Evolutionary conservation across 192 early-diverging fungal genomes (phyloP), one percentile per base, ranked within the genome.

Genomic region (Dissophora ornata): DNA sequence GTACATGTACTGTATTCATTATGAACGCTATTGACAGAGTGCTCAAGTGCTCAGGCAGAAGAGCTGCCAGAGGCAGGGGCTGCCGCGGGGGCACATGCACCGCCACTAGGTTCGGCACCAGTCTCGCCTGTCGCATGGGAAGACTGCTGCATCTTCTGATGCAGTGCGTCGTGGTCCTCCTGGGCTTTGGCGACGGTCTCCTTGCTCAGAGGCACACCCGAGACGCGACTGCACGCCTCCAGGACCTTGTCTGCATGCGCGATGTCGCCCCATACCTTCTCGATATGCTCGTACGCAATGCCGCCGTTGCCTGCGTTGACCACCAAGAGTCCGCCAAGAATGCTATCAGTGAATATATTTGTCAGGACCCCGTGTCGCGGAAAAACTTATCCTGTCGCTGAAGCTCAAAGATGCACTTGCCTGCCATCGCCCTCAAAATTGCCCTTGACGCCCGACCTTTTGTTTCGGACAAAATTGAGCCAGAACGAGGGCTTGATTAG

Each of bases 191-290:
- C 13, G 18, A 66, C n/a, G 7, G 50, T 48, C 0, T 42, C 49
- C 21, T 47, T 49, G 34, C 26, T 54, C 42, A 75, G 8, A 3
- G 48, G 4, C n/a, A 75, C 71, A 11, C 71, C 71, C 13, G 71
- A 44, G 48, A 78, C 61, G 2, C 42, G 52, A 48, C 75, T 63
- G 48, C 65, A 65, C 5, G 63, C 64, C 16, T 48, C 61, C 12
- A 85, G 52, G 15, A 85, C 80, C 30, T 70, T 44, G 28, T 79
- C 74, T 26, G 69, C 45, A 5, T 48, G 79, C 11, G 84, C 69
- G 64, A 70, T 67, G 53, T 85, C 82, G 0, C 84, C 84, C 67
- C 74, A 85, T 1, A 80, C 61, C 53, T 78, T 67, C 55, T 85
- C 84, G 19, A 64, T 66, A 44, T 85, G 65, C 57, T 80, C 82